phyloP scores from a whole-genome alignment of 2,329 filamentous ascomycete species.

The Ceratocystis destructans region DNA sequence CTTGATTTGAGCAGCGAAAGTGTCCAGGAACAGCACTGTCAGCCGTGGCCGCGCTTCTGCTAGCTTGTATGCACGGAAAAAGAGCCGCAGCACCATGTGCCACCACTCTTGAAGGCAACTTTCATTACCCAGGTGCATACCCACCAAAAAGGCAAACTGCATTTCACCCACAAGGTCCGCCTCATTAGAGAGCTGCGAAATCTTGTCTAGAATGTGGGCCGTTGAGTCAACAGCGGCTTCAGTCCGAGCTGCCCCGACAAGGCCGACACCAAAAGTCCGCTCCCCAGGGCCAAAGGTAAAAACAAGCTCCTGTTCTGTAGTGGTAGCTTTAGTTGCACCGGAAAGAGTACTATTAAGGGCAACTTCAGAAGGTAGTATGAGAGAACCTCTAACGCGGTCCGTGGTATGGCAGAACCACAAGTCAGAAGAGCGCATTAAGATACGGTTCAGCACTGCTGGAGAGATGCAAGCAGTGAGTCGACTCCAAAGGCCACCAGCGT shows the following conservation, averaged over 20 bases:
- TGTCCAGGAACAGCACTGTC: slow-evolving; percentile 34
- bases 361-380: slow-evolving; percentile 28
- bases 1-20: slow-evolving; percentile 41
- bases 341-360: slow-evolving; percentile 31
- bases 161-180: slow-evolving; percentile 43
- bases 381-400: slow-evolving; percentile 36
- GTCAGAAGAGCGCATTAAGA: slow-evolving; percentile 31
- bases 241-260: slow-evolving; percentile 29
- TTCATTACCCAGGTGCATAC: slow-evolving; percentile 43
- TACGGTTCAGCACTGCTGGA: slow-evolving; percentile 31
- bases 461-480: slow-evolving; percentile 38
- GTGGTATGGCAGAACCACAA: slow-evolving; percentile 42
- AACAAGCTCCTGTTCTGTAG: slow-evolving; percentile 29
- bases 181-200: slow-evolving; percentile 20
- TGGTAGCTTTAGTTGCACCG: slow-evolving; percentile 25
- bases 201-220: slow-evolving; percentile 29
- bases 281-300: slow-evolving; percentile 35
- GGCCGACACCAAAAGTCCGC: slow-evolving; percentile 31
- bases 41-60: slow-evolving; percentile 32
- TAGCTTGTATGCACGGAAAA: slow-evolving; percentile 39
- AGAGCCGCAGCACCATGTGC: slow-evolving; percentile 37
- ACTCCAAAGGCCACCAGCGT: slow-evolving; percentile 34
- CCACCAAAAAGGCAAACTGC: slow-evolving; percentile 45
- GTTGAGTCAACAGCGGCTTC: slow-evolving; percentile 37
- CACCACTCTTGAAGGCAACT: slow-evolving; percentile 50